Percentiles rank a stretch among this genome's conserved stretches.
phyloP scores from a whole-genome alignment of 163 green algal genomes.

The Chloromonas sp. region DNA sequence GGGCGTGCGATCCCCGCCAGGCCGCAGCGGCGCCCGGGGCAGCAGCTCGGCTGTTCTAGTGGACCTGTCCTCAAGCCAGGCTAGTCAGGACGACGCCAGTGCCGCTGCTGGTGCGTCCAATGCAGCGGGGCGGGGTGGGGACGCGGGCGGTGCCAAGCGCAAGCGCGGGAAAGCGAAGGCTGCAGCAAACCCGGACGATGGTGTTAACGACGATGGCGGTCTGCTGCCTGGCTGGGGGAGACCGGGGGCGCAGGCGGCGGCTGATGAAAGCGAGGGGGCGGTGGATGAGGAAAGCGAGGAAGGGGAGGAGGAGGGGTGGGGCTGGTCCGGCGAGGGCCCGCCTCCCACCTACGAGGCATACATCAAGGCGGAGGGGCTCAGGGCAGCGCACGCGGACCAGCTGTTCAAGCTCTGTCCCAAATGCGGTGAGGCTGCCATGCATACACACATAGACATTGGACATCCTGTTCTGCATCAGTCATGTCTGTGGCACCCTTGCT shows the following conservation, averaged over 20 bases:
- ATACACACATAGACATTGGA: no score
- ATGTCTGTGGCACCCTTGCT: no score
- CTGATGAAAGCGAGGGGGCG: neutral
- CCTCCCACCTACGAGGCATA: conserved; percentile 9
- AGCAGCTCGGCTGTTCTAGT: no score
- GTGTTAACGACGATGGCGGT: no score
- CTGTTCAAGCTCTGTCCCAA: conserved; percentile 16
- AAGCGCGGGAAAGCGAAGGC: neutral
- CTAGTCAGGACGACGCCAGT: neutral
- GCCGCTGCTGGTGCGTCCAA: neutral
- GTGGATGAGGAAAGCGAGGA: neutral
- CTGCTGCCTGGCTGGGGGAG: neutral
- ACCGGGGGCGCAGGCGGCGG: neutral
- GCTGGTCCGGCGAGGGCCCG: neutral
- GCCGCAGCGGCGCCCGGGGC: no score
- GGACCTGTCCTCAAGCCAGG: no score
- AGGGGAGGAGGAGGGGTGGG: conserved; percentile 7
- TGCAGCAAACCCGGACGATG: neutral
- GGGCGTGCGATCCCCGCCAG: no score
- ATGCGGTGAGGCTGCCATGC: conserved; percentile 1
- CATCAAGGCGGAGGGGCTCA: conserved; percentile 6
- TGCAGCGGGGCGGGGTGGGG: neutral
- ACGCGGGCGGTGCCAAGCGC: no score
- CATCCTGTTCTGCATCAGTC: no score
- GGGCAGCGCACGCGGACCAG: neutral